Evolutionary conservation across 2,329 filamentous ascomycete species (phyloP).

Genomic region (Fusarium clavum): DNA sequence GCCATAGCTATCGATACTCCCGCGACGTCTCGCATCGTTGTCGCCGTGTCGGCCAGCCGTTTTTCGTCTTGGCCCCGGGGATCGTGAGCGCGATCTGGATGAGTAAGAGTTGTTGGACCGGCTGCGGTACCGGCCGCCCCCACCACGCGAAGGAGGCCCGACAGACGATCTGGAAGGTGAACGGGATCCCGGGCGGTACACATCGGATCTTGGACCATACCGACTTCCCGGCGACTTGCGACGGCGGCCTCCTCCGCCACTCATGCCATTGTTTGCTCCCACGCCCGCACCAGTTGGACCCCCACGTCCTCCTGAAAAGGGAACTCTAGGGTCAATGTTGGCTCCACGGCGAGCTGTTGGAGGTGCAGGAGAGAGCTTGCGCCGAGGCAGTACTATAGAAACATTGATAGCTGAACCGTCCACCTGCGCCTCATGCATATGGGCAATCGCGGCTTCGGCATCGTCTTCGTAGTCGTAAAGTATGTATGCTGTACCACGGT

Average conservation of each 20-base stretch:
- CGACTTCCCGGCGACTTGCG: slow-evolving; percentile 52
- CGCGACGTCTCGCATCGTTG: slow-evolving; percentile 55
- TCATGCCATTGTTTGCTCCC: slow-evolving; percentile 47
- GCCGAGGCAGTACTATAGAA: slow-evolving; percentile 86
- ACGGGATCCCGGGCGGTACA: slow-evolving; percentile 71
- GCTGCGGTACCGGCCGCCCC: slow-evolving; percentile 57
- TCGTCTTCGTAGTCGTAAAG: slow-evolving; percentile 81
- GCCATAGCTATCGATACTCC: slow-evolving; percentile 59
- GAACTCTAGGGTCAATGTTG: slow-evolving; percentile 64
- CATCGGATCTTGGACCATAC: slow-evolving; percentile 62
- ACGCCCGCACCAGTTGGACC: slow-evolving; percentile 45
- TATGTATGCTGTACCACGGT: slow-evolving; percentile 94
- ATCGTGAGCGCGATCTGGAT: slow-evolving; percentile 62
- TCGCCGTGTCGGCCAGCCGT: slow-evolving; percentile 49
- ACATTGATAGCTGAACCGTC: slow-evolving; percentile 87
- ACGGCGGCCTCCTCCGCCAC: slow-evolving; percentile 52
- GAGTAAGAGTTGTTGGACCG: slow-evolving; percentile 58
- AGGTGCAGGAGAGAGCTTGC: slow-evolving; percentile 84
- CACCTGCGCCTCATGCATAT: slow-evolving; percentile 98
- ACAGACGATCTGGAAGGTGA: slow-evolving; percentile 60
- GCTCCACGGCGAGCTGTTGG: slow-evolving; percentile 74
- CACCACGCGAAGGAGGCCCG: slow-evolving; percentile 52
- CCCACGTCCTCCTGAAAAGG: slow-evolving; percentile 49
- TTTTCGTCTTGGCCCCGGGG: slow-evolving; percentile 52
- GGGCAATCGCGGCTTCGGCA: slow-evolving; percentile 88